Conservation (phyloP, 257 asterid genomes). For the Avicennia marina region DNA sequence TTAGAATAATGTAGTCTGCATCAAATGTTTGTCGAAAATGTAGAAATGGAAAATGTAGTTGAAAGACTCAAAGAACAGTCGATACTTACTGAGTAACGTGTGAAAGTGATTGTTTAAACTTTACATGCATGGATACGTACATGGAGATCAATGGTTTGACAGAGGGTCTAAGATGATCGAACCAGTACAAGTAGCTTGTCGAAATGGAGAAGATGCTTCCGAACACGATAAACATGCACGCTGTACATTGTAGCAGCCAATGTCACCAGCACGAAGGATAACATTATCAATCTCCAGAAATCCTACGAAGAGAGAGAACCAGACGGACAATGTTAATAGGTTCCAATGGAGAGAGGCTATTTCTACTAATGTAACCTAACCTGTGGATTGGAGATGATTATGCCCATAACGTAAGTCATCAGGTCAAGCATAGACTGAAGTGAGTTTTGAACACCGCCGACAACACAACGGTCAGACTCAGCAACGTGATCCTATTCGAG, state of each 20-base stretch:
- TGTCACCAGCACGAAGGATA: constrained; percentile 55
- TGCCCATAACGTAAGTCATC: constrained; percentile 77
- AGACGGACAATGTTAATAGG: not conserved
- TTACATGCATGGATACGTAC: too few relatives aligned
- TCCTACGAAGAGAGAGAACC: constrained; percentile 36
- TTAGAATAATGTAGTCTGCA: too few relatives aligned
- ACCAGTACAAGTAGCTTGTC: constrained; percentile 36
- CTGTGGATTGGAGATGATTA: constrained; percentile 79
- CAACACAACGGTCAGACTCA: constrained; percentile 70
- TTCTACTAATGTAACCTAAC: constrained; percentile 21
- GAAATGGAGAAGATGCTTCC: constrained; percentile 63
- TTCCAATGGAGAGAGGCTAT: not conserved
- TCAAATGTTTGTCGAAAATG: too few relatives aligned
- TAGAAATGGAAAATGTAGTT: too few relatives aligned
- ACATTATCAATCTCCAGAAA: constrained; percentile 64
- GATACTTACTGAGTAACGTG: too few relatives aligned
- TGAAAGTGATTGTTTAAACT: too few relatives aligned
- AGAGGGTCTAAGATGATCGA: too few relatives aligned
- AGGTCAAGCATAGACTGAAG: constrained; percentile 73
- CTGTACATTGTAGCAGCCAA: constrained; percentile 60
- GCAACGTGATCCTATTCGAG: constrained; percentile 55
- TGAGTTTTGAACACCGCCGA: constrained; percentile 93
- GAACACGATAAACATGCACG: constrained; percentile 45
- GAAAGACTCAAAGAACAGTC: too few relatives aligned
- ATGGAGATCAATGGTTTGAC: too few relatives aligned